Base-by-base conservation (phyloP, 2,329 filamentous ascomycete genomes). In the Diaporthe citriasiana region DNA sequence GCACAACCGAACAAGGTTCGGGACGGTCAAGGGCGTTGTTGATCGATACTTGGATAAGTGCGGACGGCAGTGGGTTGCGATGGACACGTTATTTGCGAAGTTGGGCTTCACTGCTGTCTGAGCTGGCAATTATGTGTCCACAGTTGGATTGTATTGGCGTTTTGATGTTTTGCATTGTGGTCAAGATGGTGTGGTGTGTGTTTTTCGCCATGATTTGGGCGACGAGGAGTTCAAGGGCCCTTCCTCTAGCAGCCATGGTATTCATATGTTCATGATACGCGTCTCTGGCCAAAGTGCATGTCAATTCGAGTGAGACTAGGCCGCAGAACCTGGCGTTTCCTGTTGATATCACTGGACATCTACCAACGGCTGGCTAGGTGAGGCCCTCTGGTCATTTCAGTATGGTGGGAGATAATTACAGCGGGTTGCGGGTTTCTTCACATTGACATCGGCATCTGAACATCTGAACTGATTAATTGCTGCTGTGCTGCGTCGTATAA, bases 51-150 rank as follows among this genome's bases (percentile, higher is more conserved):
- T 98, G 78, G 94, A 95, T 80, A 97, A 96, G 85, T 97, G 95
- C 83, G 95, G 95, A 35, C 87, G 94, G 78, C 93, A 95, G 83
- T 98, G 95, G 94, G 95, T 98, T 70, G 93, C 94, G 78, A 98
- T 98, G 95, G 95, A 97, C 83, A 92, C 88, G 77, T 84, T 98
- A 76, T 98, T 98, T 87, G 89, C 90, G 33, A 92, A 91, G 82
- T 79, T 93, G 53, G 90, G 91, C 13, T 90, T 91, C 79, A 73
- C 78, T 4, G 80, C 79, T 72, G 76, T 66, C 75, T 77, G 71
- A 63, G 40, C 74, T 19, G 30, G 50, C 8, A 10, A 47, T 42
- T 12, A 5, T 53, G 47, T 53, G 30, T 40, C 3, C n/a, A n/a
- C 9, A 53, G 47, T 53, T 53, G 47, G 63, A 53, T 68, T 68